Conservation (phyloP, 768 basidiomycete species). For the Crassisporium funariophilum region DNA sequence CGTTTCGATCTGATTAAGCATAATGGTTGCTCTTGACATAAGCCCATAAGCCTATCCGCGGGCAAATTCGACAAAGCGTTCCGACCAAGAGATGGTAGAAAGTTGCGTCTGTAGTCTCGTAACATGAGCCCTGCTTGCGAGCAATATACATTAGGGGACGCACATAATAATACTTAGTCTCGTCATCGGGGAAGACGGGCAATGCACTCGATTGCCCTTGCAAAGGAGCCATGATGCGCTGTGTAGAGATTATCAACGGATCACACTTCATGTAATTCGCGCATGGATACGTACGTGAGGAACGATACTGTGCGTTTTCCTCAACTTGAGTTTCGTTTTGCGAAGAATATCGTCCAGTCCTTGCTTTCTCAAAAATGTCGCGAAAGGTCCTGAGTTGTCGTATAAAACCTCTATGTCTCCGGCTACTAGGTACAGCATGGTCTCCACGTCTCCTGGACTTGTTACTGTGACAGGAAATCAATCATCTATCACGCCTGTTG, state of each 20-base stretch:
- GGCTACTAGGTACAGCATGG: constrained; percentile 2
- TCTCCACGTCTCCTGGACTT: constrained; percentile 1
- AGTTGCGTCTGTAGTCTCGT: constrained; percentile 13
- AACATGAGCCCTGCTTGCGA: neutral
- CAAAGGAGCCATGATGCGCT: constrained; percentile 37
- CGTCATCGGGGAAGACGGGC: constrained; percentile 31
- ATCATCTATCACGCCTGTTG: neutral
- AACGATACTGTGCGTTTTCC: constrained; percentile 32
- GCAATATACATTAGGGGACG: neutral
- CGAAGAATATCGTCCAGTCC: constrained; percentile 23
- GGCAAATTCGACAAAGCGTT: constrained; percentile 20
- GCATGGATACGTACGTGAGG: constrained; percentile 37
- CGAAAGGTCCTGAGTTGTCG: constrained; percentile 41
- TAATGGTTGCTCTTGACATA: too few species aligned
- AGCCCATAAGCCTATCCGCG: neutral
- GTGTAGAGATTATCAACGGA: neutral
- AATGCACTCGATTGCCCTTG: constrained; percentile 25
- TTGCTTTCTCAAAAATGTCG: constrained; percentile 31
- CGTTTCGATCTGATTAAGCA: too few species aligned
- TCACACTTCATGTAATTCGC: neutral
- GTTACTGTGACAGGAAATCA: too few species aligned
- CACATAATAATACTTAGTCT: constrained; percentile 24
- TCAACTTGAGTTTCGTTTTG: constrained; percentile 25
- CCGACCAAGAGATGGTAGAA: constrained; percentile 11
- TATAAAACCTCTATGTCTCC: constrained; percentile 23